These are phyloP conservation scores for Schizochytrium sp. DNA, from an alignment of 108 stramenopile species.

Conservation along the genomic window DNA sequence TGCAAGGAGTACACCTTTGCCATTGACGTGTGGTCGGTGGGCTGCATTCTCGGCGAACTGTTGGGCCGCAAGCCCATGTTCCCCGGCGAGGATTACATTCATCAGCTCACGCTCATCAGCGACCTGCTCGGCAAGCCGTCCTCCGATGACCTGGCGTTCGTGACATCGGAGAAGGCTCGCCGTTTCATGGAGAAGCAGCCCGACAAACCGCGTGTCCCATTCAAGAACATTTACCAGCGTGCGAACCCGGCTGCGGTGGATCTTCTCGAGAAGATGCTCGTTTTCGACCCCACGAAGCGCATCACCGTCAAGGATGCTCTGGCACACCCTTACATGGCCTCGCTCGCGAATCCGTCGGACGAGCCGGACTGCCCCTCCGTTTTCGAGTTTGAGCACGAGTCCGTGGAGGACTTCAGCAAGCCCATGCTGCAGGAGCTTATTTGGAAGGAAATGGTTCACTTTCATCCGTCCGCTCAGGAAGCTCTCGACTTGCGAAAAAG, in stretches of 20 bases:
- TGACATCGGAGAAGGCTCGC: constrained; percentile 79
- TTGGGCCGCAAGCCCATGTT: constrained; percentile 86
- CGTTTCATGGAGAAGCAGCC: constrained; percentile 77
- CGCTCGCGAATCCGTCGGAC: constrained; percentile 69
- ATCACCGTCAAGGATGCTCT: constrained; percentile 80
- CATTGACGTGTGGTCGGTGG: constrained; percentile 87
- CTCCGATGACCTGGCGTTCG: constrained; percentile 81
- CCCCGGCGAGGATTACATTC: constrained; percentile 98
- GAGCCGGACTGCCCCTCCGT: constrained; percentile 57
- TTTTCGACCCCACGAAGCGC: constrained; percentile 76
- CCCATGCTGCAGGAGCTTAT: constrained; percentile 70
- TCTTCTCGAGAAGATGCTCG: constrained; percentile 75
- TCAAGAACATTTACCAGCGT: constrained; percentile 61
- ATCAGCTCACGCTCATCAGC: constrained; percentile 71
- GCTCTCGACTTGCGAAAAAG: background rate
- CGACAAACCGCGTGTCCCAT: constrained; percentile 50
- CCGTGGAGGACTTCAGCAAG: constrained; percentile 61
- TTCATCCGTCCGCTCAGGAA: background rate
- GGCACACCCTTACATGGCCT: constrained; percentile 78
- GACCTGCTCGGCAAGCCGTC: constrained; percentile 46
- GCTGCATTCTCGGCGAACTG: constrained; percentile 98
- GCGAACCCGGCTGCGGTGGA: constrained; percentile 75
- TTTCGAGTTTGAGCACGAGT: constrained; percentile 76
- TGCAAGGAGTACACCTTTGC: constrained; percentile 96
- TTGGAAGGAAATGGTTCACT: constrained; percentile 63